Conservation (phyloP, 2,329 filamentous ascomycete genomes). For the Fusarium foetens region DNA sequence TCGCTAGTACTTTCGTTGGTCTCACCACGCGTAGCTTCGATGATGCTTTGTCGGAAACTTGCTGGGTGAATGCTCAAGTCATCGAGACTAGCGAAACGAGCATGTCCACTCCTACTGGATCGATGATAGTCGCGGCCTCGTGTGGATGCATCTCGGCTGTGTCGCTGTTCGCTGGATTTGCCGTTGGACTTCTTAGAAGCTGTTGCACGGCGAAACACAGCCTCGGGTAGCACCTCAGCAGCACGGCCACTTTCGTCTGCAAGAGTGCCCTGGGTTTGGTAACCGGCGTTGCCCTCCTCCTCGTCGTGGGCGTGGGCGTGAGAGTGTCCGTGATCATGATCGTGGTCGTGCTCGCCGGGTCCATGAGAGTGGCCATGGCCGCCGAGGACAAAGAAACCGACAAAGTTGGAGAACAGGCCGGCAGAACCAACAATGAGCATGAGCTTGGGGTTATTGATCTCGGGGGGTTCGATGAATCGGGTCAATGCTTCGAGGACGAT, state of each 20-base stretch:
- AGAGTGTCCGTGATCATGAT: conserved; percentile 52
- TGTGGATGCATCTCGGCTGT: conserved; percentile 44
- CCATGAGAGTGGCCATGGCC: conserved; percentile 90
- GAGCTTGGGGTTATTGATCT: conserved; percentile 84
- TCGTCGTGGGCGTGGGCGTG: conserved; percentile 53
- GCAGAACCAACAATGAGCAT: conserved; percentile 90
- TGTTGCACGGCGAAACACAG: conserved; percentile 62
- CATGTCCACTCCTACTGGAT: conserved; percentile 61
- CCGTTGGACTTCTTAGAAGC: conserved; percentile 42
- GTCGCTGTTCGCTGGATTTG: conserved; percentile 50
- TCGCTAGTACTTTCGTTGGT: conserved; percentile 63
- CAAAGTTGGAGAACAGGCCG: conserved; percentile 86
- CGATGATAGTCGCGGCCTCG: conserved; percentile 58
- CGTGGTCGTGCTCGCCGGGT: conserved; percentile 61
- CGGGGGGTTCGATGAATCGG: conserved; percentile 89
- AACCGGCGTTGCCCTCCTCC: conserved; percentile 62
- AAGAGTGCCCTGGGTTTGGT: conserved; percentile 52
- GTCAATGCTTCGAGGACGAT: conserved; percentile 96
- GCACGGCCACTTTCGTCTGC: conserved; percentile 69
- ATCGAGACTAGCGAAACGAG: conserved; percentile 71
- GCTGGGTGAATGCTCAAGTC: conserved; percentile 89
- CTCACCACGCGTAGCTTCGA: conserved; percentile 75
- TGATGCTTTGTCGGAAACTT: conserved; percentile 91
- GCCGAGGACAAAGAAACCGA: conserved; percentile 90
- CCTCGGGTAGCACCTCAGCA: conserved; percentile 72